These are phyloP conservation scores for Taphrina deformans DNA, from an alignment of 1,139 yeast genomes.

Conservation along the genomic window DNA sequence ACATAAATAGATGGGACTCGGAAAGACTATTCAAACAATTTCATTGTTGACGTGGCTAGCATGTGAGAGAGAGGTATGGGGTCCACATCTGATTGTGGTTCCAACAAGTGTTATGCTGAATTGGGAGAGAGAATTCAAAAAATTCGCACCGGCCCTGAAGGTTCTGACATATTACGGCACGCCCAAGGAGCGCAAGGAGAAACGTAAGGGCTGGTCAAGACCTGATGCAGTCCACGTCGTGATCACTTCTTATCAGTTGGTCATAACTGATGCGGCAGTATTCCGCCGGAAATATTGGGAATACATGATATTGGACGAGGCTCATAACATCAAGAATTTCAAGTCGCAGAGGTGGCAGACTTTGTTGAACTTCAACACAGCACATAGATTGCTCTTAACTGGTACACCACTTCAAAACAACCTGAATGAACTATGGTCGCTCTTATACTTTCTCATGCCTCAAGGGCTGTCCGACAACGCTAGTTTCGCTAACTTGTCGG, in stretches of 20 bases:
- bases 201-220: slow-evolving; percentile 96
- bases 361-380: slow-evolving; percentile 85
- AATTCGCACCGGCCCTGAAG: slow-evolving; percentile 97
- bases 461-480: slow-evolving; percentile 63
- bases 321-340: slow-evolving; percentile 95
- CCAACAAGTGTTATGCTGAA: slow-evolving; percentile 98
- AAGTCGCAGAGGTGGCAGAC: slow-evolving; percentile 98
- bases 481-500: slow-evolving; percentile 93
- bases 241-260: slow-evolving; percentile 93
- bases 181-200: slow-evolving; percentile 95
- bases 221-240: slow-evolving; percentile 96
- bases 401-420: slow-evolving; percentile 96
- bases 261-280: slow-evolving; percentile 92
- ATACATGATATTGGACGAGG: slow-evolving; percentile 96
- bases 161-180: slow-evolving; percentile 94
- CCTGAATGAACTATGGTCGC: slow-evolving; percentile 75
- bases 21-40: slow-evolving; percentile 95
- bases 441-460: slow-evolving; percentile 93
- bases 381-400: slow-evolving; percentile 78
- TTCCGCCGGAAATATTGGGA: slow-evolving; percentile 92
- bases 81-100: slow-evolving; percentile 93
- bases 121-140: slow-evolving; percentile 99
- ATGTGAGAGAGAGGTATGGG: slow-evolving; percentile 93
- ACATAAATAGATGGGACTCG: slow-evolving; percentile 72
- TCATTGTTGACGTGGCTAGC: slow-evolving; percentile 84